A percentile compares a stretch with the other conserved stretches of the same genome.
Evolutionary conservation across 2,329 filamentous ascomycete species (phyloP).

Genomic region (Colletotrichum magnum): DNA sequence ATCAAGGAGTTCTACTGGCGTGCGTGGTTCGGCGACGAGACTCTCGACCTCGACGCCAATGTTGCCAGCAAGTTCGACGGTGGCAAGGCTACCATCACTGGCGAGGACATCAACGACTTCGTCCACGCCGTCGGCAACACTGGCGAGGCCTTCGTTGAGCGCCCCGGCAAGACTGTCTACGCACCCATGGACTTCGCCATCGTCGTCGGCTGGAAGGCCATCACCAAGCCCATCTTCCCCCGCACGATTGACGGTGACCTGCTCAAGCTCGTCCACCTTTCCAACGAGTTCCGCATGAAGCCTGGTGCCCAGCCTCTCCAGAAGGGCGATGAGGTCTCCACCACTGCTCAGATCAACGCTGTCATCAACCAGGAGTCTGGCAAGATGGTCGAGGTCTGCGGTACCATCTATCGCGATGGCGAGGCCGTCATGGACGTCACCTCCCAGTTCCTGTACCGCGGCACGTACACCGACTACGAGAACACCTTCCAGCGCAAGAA

Average conservation of each 20-base stretch:
- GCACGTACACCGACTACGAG: constrained; percentile 91
- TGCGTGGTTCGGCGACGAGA: constrained; percentile 94
- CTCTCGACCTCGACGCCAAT: constrained; percentile 84
- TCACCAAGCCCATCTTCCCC: constrained; percentile 99
- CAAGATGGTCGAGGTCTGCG: constrained; percentile 99
- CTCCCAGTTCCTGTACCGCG: constrained; percentile 97
- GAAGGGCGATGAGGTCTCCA: constrained; percentile 93
- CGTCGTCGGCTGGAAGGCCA: constrained; percentile 98
- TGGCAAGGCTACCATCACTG: constrained; percentile 87
- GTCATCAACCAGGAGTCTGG: constrained; percentile 98
- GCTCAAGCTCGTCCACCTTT: constrained; percentile 95
- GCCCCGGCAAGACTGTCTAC: constrained; percentile 92
- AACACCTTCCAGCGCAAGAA: constrained; percentile 99
- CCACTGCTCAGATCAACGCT: constrained; percentile 95
- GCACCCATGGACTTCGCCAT: constrained; percentile 99
- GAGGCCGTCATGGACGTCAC: constrained; percentile 97
- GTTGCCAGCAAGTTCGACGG: constrained; percentile 93
- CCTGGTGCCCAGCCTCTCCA: constrained; percentile 94
- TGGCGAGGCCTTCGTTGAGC: constrained; percentile 95
- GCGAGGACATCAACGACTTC: constrained; percentile 96
- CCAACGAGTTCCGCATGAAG: constrained; percentile 98
- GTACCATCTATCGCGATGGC: constrained; percentile 89
- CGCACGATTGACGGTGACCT: constrained; percentile 96
- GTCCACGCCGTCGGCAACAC: constrained; percentile 99
- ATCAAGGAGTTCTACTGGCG: constrained; percentile 99